These are phyloP conservation scores for Aegilops longissima DNA, from an alignment of 176 grass and related monocot genomes.

Conservation along the genomic window DNA sequence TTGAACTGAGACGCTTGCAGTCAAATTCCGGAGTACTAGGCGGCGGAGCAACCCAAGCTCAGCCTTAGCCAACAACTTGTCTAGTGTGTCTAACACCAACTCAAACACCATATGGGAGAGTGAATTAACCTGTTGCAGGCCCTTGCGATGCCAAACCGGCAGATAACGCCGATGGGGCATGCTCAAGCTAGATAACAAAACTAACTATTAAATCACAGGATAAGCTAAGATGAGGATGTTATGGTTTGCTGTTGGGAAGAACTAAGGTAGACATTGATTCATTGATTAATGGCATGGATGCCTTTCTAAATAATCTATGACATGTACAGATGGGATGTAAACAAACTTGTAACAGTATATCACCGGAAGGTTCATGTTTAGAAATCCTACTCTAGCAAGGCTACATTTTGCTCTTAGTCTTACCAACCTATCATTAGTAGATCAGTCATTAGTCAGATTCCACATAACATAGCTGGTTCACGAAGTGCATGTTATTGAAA, in stretches of 20 bases:
- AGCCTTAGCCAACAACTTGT: no score
- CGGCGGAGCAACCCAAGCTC: no score
- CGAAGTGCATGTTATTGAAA: background rate
- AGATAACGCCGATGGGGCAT: no score
- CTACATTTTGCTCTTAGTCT: background rate
- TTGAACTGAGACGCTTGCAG: no score
- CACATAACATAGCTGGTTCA: background rate
- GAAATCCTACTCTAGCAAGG: background rate
- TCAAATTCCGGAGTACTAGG: no score
- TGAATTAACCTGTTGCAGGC: no score
- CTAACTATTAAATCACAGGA: background rate
- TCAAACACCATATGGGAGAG: no score
- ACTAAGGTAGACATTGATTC: background rate
- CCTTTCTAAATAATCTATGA: background rate
- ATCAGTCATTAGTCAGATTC: background rate
- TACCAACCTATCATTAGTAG: constrained; percentile 6
- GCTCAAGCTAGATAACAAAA: no score
- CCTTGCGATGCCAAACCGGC: no score
- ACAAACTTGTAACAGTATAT: constrained; percentile 1
- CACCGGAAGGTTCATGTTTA: constrained; percentile 13
- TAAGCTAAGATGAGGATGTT: background rate
- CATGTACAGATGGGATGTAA: background rate
- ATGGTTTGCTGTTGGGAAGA: background rate
- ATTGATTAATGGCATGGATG: background rate
- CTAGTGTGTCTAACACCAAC: no score